Evolutionary conservation across 345 rosid genomes (phyloP), one percentile per base, ranked within the genome.

Genomic region (Lenwebbia sp.): DNA sequence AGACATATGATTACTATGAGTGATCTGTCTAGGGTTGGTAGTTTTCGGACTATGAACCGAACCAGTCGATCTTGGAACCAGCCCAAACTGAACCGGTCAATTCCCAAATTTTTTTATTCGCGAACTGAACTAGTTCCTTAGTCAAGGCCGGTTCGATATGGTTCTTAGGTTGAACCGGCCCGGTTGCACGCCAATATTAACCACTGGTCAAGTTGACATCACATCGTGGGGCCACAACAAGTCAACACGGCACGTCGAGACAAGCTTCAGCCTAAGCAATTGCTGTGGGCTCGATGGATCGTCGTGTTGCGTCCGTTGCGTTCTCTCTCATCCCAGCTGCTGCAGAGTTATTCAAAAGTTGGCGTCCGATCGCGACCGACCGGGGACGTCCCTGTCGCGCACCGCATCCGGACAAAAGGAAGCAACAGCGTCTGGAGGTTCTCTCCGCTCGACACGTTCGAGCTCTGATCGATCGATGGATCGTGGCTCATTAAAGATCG

Each of bases 51-150:
- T 37, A 70, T 44, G 13, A 4, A 19, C 23, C 13, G 2, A 70
- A 19, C 25, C 22, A 6, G 5, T 65, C 8, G 37, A 55, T 10
- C 6, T 17, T 9, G 10, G 22, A 30, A 62, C 12, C 2, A 11
- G 7, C 5, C 11, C 5, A 2, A 30, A 62, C 4, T 28, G 41
- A 30, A 65, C 21, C 9, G 6, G 10, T 17, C 1, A 0, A 15
- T 15, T 33, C 33, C 41, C 12, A 30, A 7, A 3, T 30, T 65
- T 50, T 50, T 50, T 50, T 50, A 50, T 50, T 14, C 0, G 3
- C 1, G 21, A 53, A 53, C 21, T 6, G 22, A 53, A 53, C 54
- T 53, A 53, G 54, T 15, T 53, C 22, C 5, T 0, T 2, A 14
- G 54, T 53, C 7, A 53, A 17, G 57, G 3, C 26, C 2, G 10